Base-by-base conservation (phyloP, 257 asterid species). In the Solanum virginianum region DNA sequence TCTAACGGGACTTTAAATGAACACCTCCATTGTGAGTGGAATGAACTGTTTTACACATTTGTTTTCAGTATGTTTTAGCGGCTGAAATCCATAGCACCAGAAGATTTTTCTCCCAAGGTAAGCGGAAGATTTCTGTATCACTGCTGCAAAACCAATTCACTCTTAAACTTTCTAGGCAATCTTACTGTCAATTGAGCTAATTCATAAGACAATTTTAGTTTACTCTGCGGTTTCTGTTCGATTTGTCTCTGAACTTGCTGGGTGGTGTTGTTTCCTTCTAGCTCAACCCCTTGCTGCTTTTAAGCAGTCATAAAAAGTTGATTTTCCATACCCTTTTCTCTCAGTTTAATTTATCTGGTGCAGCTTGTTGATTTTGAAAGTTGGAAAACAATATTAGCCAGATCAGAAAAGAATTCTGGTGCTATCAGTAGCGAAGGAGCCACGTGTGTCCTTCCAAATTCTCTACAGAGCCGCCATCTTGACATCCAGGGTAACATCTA, bases 311-410 rank as follows among this genome's bases (percentile, higher is more conserved):
- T 39, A 32, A 8, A 16, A 68, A 16, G 49, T 22, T 68, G 47
- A 32, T 16, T 4, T 68, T 68, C 14, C 49, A 68, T 68, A 39
- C 15, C 15, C 26, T 69, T 69, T 32, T 17, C 77, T 69, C 77
- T 69, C 77, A 17, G 77, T 36, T 69, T 17, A 69, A 16, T 69
- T 69, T 53, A 69, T 80, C 68, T 84, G 53, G 14, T 88, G 88
- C 95, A 97, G 99, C 90, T 97, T 85, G 98, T 97, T 81, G 98
- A 95, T 92, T 97, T 97, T 75, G 99, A 97, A 82, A 92, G 98
- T 92, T 97, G 98, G 98, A 95, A 93, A 87, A 88, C 94, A 1
- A 89, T 95, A 86, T 88, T 94, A 77, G 87, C 97, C 0, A 92
- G 99, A 90, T 94, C 98, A 41, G 98, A 91, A 84, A 95, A 92